phyloP scores from a whole-genome alignment of 1,284 basidiomycete species.

The Cutaneotrichosporon mucoides region DNA sequence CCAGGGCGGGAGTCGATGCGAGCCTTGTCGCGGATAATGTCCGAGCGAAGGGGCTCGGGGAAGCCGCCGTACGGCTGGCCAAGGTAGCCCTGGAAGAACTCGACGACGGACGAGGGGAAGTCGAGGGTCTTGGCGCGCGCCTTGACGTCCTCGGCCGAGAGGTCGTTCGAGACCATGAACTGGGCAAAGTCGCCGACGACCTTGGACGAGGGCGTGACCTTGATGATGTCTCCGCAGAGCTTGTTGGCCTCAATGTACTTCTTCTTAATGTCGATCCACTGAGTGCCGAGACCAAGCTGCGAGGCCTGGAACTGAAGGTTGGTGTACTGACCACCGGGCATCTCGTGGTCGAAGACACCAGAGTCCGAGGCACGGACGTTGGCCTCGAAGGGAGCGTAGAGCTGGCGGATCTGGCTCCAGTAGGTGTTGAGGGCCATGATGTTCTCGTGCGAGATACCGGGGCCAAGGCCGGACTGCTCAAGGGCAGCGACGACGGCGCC shows the following conservation, averaged over 20 bases:
- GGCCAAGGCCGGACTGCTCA: constrained; percentile 91
- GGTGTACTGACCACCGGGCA: constrained; percentile 93
- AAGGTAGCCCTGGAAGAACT: constrained; percentile 97
- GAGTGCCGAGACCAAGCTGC: constrained; percentile 92
- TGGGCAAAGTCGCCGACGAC: constrained; percentile 99
- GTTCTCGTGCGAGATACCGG: constrained; percentile 95
- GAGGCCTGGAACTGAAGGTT: constrained; percentile 98
- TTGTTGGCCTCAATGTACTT: constrained; percentile 97
- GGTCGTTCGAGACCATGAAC: constrained; percentile 95
- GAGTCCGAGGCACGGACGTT: constrained; percentile 96
- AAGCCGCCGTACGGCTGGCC: constrained; percentile 96
- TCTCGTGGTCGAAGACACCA: constrained; percentile 98
- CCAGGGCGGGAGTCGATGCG: constrained; percentile 93
- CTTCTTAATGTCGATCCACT: constrained; percentile 98
- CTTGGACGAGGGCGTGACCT: constrained; percentile 99
- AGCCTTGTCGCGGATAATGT: constrained; percentile 89
- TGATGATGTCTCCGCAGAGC: constrained; percentile 96
- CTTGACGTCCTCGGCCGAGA: constrained; percentile 80
- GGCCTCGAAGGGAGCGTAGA: constrained; percentile 97
- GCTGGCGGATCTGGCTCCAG: constrained; percentile 94
- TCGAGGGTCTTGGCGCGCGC: constrained; percentile 84
- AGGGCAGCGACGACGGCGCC: constrained; percentile 90
- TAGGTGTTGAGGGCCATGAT: constrained; percentile 97
- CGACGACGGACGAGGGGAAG: constrained; percentile 94
- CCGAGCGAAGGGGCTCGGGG: constrained; percentile 89